Evolutionary conservation across 2,329 filamentous ascomycete species (phyloP), one percentile per base, ranked within the genome.

Genomic region (Aspergillus awamori): DNA sequence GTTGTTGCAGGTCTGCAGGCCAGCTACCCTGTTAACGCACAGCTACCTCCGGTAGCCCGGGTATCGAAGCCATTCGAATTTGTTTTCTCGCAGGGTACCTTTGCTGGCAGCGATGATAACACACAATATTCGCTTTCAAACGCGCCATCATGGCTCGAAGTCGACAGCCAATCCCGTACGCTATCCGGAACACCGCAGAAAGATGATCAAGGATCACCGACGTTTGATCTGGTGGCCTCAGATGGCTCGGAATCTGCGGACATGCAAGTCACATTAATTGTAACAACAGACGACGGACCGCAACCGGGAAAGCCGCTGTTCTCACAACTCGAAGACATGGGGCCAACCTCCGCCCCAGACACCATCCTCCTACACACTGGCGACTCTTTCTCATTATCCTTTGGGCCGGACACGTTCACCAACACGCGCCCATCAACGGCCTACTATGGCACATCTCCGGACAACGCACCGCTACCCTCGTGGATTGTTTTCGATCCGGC

Each of bases 401-500:
- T 96, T 69, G 89, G 90, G 8, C 76, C 82, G 15, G 77, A 85
- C 17, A 91, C 89, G 0, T 96, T 96, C 73, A 79, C 80, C n/a
- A 77, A 83, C 45, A 76, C 79, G 0, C 78, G 81, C 3, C 76
- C 77, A 15, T 82, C 88, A 54, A 86, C 87, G 24, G 79, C 79
- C 60, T 96, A 93, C 74, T 94, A 95, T 72, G 91, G 91, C 8
- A 87, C 89, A 3, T 89, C 91, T 4, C 82, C 82, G 5, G 85
- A 94, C 70, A 90, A 91, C 70, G 91, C 90, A n/a, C 92, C 93
- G 38, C 79, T 97, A 38, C 93, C 93, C 20, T 88, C 92, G 0
- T 97, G 93, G 93, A 80, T 96, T 48, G 79, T 79, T n/a, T 97
- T 97, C 70, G 85, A 95, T 67, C 72, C 84, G 1, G 72, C 72